A percentile compares a stretch with the other conserved stretches of the same genome.
Conservation (phyloP, 2,329 filamentous ascomycete species). For the Neofusicoccum ribis region DNA sequence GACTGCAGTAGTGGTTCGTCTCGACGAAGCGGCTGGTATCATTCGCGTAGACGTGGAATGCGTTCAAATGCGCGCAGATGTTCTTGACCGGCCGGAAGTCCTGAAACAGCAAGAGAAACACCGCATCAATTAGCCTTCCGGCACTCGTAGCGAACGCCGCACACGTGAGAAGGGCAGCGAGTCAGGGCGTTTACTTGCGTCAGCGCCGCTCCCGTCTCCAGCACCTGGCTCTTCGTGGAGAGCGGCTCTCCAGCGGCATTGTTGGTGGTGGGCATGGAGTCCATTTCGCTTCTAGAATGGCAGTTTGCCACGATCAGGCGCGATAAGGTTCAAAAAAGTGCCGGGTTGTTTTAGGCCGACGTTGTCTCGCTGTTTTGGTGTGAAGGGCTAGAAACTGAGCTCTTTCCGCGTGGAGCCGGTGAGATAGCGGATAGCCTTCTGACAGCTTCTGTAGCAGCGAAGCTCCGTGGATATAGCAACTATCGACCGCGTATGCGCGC, state of each 20-base stretch:
- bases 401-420: neutral
- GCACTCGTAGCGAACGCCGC: neutral
- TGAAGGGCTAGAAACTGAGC: neutral
- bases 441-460: neutral
- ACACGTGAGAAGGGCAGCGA: constrained; percentile 6
- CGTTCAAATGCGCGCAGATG: constrained; percentile 81
- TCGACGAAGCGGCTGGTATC: constrained; percentile 71
- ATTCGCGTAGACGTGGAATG: constrained; percentile 80
- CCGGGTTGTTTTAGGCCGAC: neutral
- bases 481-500: neutral
- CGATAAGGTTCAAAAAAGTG: too few relatives aligned
- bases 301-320: neutral
- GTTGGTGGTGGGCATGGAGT: constrained; percentile 41
- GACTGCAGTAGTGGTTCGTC: constrained; percentile 82
- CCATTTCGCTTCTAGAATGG: constrained; percentile 17
- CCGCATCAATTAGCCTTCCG: neutral
- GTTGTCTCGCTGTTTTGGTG: neutral
- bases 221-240: constrained; percentile 56
- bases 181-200: constrained; percentile 50
- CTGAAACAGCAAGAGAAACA: constrained; percentile 35
- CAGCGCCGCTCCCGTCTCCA: constrained; percentile 62
- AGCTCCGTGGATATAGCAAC: neutral
- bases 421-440: neutral
- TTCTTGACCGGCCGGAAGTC: constrained; percentile 71
- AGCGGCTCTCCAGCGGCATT: constrained; percentile 52